Evolutionary conservation across 163 green algal genomes (phyloP).

Genomic region (Scenedesmus sp.): DNA sequence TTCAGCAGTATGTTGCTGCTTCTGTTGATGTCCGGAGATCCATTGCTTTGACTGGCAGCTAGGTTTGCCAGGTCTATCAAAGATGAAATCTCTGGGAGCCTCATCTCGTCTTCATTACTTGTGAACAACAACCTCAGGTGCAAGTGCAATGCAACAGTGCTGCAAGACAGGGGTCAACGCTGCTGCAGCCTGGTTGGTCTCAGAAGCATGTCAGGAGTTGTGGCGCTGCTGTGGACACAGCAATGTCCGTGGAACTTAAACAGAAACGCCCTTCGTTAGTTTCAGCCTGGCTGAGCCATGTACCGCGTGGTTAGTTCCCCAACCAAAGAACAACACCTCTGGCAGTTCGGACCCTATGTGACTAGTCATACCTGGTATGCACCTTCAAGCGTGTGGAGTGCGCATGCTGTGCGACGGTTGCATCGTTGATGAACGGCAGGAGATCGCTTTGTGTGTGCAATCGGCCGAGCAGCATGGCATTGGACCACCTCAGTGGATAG

Average conservation of each 20-base stretch:
- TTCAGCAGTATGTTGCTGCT: slow-evolving; percentile 4
- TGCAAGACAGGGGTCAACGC: too few species aligned
- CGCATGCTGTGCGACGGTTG: background rate
- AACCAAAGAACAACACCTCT: background rate
- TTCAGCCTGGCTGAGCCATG: too few species aligned
- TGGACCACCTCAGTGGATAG: background rate
- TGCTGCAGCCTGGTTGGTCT: too few species aligned
- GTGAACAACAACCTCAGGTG: too few species aligned
- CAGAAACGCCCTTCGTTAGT: too few species aligned
- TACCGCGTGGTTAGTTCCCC: background rate
- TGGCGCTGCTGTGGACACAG: too few species aligned
- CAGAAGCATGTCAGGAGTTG: too few species aligned
- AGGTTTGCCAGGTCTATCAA: slow-evolving; percentile 16
- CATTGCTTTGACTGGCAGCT: background rate
- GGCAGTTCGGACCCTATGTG: background rate
- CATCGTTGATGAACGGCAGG: background rate
- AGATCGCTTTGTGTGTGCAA: background rate
- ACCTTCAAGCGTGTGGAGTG: background rate
- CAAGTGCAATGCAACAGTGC: too few species aligned
- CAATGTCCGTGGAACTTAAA: too few species aligned
- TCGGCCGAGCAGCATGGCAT: background rate
- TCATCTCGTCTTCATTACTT: background rate
- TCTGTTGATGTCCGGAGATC: background rate
- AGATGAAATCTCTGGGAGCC: background rate
- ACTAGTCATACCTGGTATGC: too few species aligned